Percentiles rank a stretch among this genome's conserved stretches.
Conservation (phyloP, 164 flowering plant species). For the Kalanchoe fedtschenkoi region DNA sequence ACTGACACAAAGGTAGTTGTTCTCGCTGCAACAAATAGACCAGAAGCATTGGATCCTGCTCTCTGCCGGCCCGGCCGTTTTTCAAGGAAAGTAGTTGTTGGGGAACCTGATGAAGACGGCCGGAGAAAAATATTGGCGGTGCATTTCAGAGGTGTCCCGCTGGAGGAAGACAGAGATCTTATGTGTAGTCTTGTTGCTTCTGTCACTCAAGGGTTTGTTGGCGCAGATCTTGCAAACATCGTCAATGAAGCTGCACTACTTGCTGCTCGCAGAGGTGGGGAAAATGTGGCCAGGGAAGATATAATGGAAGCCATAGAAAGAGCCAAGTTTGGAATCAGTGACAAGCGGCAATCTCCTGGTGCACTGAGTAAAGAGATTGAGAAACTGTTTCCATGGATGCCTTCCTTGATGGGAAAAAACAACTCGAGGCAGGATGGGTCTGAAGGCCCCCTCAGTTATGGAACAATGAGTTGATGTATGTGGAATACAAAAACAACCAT, state of each 20-base stretch:
- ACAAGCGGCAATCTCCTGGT: constrained; percentile 24
- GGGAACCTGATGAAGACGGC: constrained; percentile 89
- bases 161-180: constrained; percentile 62
- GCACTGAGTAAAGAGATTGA: constrained; percentile 55
- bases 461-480: constrained; percentile 58
- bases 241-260: constrained; percentile 93
- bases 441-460: constrained; percentile 68
- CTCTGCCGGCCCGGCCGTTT: constrained; percentile 97
- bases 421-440: constrained; percentile 32
- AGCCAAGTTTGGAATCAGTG: constrained; percentile 83
- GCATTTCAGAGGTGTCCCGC: constrained; percentile 79
- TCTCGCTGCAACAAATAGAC: constrained; percentile 90
- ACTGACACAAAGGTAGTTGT: constrained; percentile 81
- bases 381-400: constrained; percentile 85
- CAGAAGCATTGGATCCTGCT: constrained; percentile 93
- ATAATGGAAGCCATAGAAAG: constrained; percentile 90
- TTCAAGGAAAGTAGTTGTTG: constrained; percentile 88
- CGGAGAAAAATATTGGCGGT: constrained; percentile 80
- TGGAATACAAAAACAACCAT: too few relatives aligned
- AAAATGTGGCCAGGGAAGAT: constrained; percentile 72
- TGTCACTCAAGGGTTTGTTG: constrained; percentile 82
- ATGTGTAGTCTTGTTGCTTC: constrained; percentile 79
- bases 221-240: constrained; percentile 97
- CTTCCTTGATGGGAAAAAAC: constrained; percentile 42
- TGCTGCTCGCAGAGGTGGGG: constrained; percentile 94